phyloP scores from a whole-genome alignment of 352 stramenopile species.

The Phytopythium litorale region DNA sequence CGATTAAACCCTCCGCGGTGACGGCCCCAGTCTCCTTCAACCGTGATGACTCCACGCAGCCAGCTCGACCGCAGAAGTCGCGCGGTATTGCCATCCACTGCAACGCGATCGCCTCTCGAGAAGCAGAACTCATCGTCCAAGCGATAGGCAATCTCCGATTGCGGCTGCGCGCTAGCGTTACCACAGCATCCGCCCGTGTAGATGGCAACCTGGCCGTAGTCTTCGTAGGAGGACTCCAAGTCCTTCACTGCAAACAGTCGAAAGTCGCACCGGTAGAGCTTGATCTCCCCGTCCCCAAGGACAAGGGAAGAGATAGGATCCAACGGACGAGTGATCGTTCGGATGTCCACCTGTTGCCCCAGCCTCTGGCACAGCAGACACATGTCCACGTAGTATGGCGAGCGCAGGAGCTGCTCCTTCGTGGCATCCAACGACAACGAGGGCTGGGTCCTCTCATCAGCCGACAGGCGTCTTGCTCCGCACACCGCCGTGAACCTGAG shows the following conservation, averaged over 20 bases:
- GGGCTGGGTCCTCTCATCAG: not conserved
- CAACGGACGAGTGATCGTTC: slow-evolving; percentile 8
- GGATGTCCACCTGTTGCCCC: slow-evolving; percentile 15
- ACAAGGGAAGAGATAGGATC: not conserved
- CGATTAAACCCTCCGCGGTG: slow-evolving; percentile 32
- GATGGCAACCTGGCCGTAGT: slow-evolving; percentile 53
- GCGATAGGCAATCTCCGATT: slow-evolving; percentile 12
- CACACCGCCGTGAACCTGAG: slow-evolving; percentile 28
- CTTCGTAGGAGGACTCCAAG: slow-evolving; percentile 34
- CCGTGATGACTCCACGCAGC: slow-evolving; percentile 35
- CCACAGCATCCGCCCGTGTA: slow-evolving; percentile 18
- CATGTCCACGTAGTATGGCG: slow-evolving; percentile 47
- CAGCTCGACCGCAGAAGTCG: slow-evolving; percentile 46
- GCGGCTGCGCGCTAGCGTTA: not conserved
- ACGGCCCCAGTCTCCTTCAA: slow-evolving; percentile 32
- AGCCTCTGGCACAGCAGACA: slow-evolving; percentile 31
- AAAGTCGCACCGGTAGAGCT: slow-evolving; percentile 26
- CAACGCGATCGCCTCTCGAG: slow-evolving; percentile 17
- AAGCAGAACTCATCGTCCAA: slow-evolving; percentile 42
- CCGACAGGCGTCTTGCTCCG: slow-evolving; percentile 22
- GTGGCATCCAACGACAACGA: slow-evolving; percentile 4
- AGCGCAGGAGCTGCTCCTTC: slow-evolving; percentile 12
- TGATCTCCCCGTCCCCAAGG: not conserved
- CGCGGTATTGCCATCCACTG: slow-evolving; percentile 50
- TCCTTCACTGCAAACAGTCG: slow-evolving; percentile 39